Evolutionary conservation across 2,329 filamentous ascomycete genomes (phyloP).

Genomic region (Talaromyces sp.): DNA sequence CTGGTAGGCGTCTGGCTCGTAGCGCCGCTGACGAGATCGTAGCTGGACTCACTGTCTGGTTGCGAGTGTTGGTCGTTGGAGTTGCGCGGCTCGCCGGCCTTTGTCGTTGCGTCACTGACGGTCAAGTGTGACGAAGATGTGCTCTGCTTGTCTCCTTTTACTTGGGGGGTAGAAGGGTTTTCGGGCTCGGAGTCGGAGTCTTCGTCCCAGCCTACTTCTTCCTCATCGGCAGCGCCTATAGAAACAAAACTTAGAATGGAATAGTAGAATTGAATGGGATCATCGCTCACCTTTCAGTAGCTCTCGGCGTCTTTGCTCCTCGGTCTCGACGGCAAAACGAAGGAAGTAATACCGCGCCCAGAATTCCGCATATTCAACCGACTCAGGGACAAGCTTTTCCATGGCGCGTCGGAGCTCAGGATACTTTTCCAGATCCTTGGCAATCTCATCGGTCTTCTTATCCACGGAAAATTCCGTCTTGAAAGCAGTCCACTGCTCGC

Average conservation of each 20-base stretch:
- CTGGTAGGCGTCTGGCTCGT: constrained; percentile 71
- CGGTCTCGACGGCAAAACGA: constrained; percentile 84
- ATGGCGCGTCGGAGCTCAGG: constrained; percentile 79
- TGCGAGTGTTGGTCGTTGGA: constrained; percentile 88
- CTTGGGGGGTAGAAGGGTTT: constrained; percentile 38
- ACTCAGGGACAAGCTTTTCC: constrained; percentile 92
- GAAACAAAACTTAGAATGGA: background rate
- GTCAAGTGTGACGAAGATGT: constrained; percentile 22
- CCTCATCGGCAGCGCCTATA: constrained; percentile 58
- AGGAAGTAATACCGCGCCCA: constrained; percentile 97
- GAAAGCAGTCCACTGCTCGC: constrained; percentile 70
- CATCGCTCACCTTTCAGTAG: constrained; percentile 71
- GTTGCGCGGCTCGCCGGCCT: constrained; percentile 61
- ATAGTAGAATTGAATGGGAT: constrained; percentile 2
- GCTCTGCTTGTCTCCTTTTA: constrained; percentile 32
- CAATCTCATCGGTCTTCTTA: constrained; percentile 77
- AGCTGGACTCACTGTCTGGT: constrained; percentile 89
- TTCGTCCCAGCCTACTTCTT: constrained; percentile 65
- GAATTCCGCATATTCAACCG: constrained; percentile 82
- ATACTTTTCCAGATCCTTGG: constrained; percentile 76
- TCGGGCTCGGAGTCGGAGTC: constrained; percentile 58
- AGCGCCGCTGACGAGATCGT: constrained; percentile 82
- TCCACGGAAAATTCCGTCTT: constrained; percentile 71
- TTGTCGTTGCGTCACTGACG: constrained; percentile 33
- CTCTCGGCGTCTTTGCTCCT: constrained; percentile 82